These are phyloP conservation scores for Colletotrichum sp. DNA, from an alignment of 2,329 filamentous ascomycete species.

Conservation along the genomic window DNA sequence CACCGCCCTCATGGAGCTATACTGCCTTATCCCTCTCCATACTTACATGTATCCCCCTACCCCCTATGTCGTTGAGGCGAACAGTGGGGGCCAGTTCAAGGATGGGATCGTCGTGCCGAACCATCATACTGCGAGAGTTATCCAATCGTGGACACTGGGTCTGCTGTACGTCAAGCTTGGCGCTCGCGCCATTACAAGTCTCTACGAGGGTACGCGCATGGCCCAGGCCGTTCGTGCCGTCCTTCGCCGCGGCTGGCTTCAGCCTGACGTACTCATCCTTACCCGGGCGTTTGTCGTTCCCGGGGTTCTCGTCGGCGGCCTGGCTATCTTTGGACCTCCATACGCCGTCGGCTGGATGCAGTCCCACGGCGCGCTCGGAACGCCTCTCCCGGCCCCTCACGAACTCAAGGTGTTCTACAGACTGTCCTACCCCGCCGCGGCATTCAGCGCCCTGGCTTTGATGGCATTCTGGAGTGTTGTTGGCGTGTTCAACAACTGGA, in stretches of 20 bases:
- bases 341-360: conserved; percentile 26
- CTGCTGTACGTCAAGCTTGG: conserved; percentile 87
- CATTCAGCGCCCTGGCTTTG: conserved; percentile 45
- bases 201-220: conserved; percentile 72
- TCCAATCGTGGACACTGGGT: conserved; percentile 94
- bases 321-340: conserved; percentile 68
- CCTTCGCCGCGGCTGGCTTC: conserved; percentile 75
- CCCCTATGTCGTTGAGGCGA: conserved; percentile 18
- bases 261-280: conserved; percentile 79
- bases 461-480: conserved; percentile 57
- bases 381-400: conserved; percentile 22
- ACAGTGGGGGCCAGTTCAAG: conserved; percentile 27
- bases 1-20: conserved; percentile 83
- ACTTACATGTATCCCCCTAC: conserved; percentile 67
- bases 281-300: conserved; percentile 90
- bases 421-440: conserved; percentile 73
- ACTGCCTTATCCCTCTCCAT: conserved; percentile 85
- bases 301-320: conserved; percentile 61
- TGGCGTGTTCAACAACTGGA: conserved; percentile 75
- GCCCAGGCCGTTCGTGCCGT: conserved; percentile 78
- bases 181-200: conserved; percentile 69
- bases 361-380: conserved; percentile 8
- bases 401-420: conserved; percentile 48
- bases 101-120: conserved; percentile 22
- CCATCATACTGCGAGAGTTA: conserved; percentile 78